Conservation (phyloP, 208 protist genomes). For the Leishmania turanica region DNA sequence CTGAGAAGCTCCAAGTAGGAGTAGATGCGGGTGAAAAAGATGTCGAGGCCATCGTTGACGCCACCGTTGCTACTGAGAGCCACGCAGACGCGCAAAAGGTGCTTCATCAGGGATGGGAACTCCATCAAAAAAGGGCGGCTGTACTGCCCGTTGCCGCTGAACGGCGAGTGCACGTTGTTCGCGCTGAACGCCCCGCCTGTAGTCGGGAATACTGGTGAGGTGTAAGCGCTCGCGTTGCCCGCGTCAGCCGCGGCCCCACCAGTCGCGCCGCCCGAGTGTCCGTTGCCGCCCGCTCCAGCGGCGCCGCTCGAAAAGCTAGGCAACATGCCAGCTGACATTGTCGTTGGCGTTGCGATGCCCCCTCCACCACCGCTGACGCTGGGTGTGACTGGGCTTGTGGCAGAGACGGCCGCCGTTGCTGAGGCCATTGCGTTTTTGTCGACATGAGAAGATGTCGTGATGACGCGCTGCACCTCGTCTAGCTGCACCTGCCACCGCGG, state of each 20-base stretch:
- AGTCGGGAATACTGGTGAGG: neutral
- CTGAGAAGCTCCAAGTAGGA: conserved; percentile 61
- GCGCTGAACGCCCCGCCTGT: neutral
- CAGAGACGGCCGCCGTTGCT: conserved; percentile 13
- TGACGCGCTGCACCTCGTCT: conserved; percentile 87
- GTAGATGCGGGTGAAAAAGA: conserved; percentile 80
- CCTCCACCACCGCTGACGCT: neutral
- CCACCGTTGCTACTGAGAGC: conserved; percentile 45
- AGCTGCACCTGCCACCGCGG: conserved; percentile 90
- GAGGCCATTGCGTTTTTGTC: conserved; percentile 34
- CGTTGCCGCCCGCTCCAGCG: neutral
- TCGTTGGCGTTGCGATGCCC: neutral
- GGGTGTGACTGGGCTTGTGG: conserved; percentile 6
- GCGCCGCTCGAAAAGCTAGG: neutral
- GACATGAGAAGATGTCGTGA: conserved; percentile 47
- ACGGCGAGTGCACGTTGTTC: conserved; percentile 27
- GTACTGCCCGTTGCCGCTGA: conserved; percentile 70
- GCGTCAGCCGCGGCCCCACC: neutral
- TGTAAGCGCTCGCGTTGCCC: neutral
- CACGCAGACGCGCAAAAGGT: conserved; percentile 48
- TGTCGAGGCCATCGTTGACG: conserved; percentile 75
- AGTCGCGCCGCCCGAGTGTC: neutral
- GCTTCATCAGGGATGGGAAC: conserved; percentile 76
- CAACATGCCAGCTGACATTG: neutral
- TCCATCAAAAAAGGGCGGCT: conserved; percentile 76